Percentiles rank a stretch among this genome's conserved stretches.
These are phyloP conservation scores for Linderina pennispora DNA, from an alignment of 192 early-diverging fungal genomes.

Conservation along the genomic window DNA sequence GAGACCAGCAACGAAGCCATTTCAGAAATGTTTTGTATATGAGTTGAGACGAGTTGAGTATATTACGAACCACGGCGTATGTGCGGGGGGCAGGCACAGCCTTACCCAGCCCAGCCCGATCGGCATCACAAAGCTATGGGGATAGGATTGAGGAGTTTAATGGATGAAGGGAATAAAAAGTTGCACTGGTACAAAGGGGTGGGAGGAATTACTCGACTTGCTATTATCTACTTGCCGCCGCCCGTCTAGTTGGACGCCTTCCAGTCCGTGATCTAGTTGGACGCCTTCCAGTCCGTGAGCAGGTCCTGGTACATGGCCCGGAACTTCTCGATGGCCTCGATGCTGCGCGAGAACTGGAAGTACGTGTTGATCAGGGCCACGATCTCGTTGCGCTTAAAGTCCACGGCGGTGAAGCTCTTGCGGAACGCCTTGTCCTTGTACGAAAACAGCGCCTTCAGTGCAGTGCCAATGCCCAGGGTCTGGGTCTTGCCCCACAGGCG, in stretches of 20 bases:
- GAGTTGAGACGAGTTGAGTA: no score
- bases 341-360: conserved; percentile 78
- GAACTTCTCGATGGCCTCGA: conserved; percentile 77
- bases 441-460: conserved; percentile 93
- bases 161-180: no score
- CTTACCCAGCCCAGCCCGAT: no score
- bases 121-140: no score
- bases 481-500: conserved; percentile 98
- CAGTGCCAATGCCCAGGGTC: conserved; percentile 90
- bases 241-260: no score
- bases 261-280: conserved; percentile 44
- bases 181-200: no score
- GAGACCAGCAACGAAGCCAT: conserved; percentile 59
- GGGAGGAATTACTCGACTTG: no score
- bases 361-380: conserved; percentile 90
- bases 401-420: conserved; percentile 34
- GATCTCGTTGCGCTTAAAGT: conserved; percentile 61
- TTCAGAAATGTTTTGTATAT: background rate
- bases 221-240: no score
- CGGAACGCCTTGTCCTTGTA: conserved; percentile 66
- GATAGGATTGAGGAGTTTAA: no score
- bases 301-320: conserved; percentile 62
- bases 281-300: conserved; percentile 38
- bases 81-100: no score
- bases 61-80: no score